A percentile compares a stretch with the other conserved stretches of the same genome.
phyloP scores from a whole-genome alignment of 805 yeast species.

The Lachancea sp. region DNA sequence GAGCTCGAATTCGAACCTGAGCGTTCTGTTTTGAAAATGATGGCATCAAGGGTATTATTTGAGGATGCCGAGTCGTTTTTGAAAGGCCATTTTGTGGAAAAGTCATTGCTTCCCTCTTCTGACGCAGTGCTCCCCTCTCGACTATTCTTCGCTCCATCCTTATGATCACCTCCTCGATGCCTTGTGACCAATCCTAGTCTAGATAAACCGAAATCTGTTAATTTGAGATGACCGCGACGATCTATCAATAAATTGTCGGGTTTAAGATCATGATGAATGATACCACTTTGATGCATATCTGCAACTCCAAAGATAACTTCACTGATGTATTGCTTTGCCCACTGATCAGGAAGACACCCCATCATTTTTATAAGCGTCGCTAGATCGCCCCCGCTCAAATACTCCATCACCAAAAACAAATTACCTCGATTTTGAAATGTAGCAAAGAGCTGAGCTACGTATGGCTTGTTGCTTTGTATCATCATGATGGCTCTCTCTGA shows the following conservation, averaged over 20 bases:
- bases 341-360: slow-evolving; percentile 76
- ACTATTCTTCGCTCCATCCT: not conserved
- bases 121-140: slow-evolving; percentile 7
- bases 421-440: slow-evolving; percentile 86
- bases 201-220: slow-evolving; percentile 93
- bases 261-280: slow-evolving; percentile 90
- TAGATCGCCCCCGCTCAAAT: slow-evolving; percentile 91
- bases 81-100: slow-evolving; percentile 6
- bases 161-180: slow-evolving; percentile 39
- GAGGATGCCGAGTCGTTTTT: slow-evolving; percentile 4
- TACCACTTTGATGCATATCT: slow-evolving; percentile 81
- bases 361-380: slow-evolving; percentile 77
- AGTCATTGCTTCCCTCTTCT: slow-evolving; percentile 4
- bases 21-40: slow-evolving; percentile 8
- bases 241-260: slow-evolving; percentile 92
- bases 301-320: slow-evolving; percentile 88
- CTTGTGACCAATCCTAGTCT: slow-evolving; percentile 83
- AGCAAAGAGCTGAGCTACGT: slow-evolving; percentile 81
- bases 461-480: slow-evolving; percentile 90
- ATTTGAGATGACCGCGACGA: slow-evolving; percentile 76
- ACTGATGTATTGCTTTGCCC: slow-evolving; percentile 82
- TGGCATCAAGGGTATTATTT: not conserved
- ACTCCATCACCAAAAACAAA: slow-evolving; percentile 92
- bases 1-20: slow-evolving; percentile 16
- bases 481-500: slow-evolving; percentile 97